phyloP scores from a whole-genome alignment of 805 yeast genomes.

The Alloascoidea hylecoeti region DNA sequence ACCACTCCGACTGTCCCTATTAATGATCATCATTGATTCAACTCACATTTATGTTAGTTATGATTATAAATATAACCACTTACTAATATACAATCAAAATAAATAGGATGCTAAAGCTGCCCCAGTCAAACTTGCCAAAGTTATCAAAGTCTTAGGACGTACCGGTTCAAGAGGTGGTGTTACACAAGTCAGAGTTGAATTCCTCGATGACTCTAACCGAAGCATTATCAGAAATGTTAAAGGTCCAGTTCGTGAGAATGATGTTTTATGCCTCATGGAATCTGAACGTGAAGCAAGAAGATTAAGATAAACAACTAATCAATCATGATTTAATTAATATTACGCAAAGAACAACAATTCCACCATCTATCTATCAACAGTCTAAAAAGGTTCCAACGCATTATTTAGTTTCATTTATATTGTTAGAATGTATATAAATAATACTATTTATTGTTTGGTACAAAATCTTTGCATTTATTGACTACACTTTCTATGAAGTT shows the following conservation, averaged over 20 bases:
- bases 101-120: conserved; percentile 1
- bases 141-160: conserved; percentile 98
- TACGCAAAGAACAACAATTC: background rate
- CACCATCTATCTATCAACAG: too few species aligned
- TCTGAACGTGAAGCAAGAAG: conserved; percentile 95
- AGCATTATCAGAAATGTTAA: conserved; percentile 95
- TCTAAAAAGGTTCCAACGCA: too few species aligned
- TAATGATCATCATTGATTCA: too few species aligned
- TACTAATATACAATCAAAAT: background rate
- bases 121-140: conserved; percentile 98
- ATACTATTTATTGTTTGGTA: too few species aligned
- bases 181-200: conserved; percentile 96
- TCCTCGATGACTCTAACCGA: conserved; percentile 90
- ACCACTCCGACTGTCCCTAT: too few species aligned
- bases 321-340: background rate
- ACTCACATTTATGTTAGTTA: too few species aligned
- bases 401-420: too few species aligned
- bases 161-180: conserved; percentile 99
- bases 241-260: conserved; percentile 97
- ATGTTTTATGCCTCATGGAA: conserved; percentile 97
- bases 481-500: too few species aligned
- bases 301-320: conserved; percentile 25
- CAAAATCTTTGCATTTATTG: too few species aligned
- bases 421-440: too few species aligned
- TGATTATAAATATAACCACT: too few species aligned